Evolutionary conservation across 1,284 basidiomycete genomes (phyloP).

Genomic region (Tilletia walkeri): DNA sequence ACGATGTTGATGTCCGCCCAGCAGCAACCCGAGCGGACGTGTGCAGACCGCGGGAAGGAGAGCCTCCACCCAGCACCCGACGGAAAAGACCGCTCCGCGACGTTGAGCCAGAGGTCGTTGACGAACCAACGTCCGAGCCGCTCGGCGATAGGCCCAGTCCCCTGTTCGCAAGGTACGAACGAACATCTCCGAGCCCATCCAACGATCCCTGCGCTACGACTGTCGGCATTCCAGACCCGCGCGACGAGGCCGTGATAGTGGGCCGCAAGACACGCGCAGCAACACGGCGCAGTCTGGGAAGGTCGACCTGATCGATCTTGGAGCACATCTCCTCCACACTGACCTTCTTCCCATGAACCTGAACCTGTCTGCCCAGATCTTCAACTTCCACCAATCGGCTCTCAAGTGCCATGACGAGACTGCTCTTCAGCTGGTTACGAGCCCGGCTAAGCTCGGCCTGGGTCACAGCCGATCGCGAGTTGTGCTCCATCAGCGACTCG

Average conservation of each 20-base stretch:
- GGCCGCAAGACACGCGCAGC: slow-evolving; percentile 69
- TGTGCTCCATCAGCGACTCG: slow-evolving; percentile 58
- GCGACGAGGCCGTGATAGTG: slow-evolving; percentile 20
- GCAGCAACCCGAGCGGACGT: background rate
- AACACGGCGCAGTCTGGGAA: slow-evolving; percentile 70
- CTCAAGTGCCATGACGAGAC: slow-evolving; percentile 92
- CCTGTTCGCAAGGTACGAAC: slow-evolving; percentile 38
- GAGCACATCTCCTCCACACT: slow-evolving; percentile 87
- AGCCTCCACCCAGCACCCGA: background rate
- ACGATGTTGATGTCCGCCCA: background rate
- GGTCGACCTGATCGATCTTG: slow-evolving; percentile 77
- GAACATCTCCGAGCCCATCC: slow-evolving; percentile 44
- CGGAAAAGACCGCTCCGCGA: background rate
- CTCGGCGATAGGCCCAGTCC: slow-evolving; percentile 33
- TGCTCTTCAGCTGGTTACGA: slow-evolving; percentile 93
- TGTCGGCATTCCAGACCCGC: slow-evolving; percentile 40
- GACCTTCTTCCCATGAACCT: slow-evolving; percentile 86
- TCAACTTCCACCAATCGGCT: slow-evolving; percentile 73
- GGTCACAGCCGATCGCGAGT: slow-evolving; percentile 61
- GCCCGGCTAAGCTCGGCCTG: slow-evolving; percentile 75
- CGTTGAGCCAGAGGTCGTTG: background rate
- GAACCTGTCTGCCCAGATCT: slow-evolving; percentile 68
- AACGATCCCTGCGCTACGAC: slow-evolving; percentile 50
- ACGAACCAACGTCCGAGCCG: background rate
- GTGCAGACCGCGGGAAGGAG: background rate